Evolutionary conservation across 1,139 yeast genomes (phyloP).

Genomic region (Hansenula sp.): DNA sequence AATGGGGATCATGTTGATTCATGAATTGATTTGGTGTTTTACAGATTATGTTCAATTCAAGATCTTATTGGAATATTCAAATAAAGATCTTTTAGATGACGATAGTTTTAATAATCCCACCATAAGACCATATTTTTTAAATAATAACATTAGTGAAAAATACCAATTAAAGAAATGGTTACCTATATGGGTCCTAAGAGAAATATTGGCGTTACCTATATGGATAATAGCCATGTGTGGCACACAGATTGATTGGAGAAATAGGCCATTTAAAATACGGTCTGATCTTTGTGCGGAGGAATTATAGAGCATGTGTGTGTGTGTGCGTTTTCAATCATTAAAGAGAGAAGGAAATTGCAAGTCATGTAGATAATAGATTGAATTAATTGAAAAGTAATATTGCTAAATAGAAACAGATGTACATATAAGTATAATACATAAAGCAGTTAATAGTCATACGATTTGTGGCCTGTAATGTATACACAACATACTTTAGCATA

Average conservation of each 20-base stretch:
- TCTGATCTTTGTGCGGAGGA: constrained; percentile 78
- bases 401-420: too few relatives aligned
- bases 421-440: too few relatives aligned
- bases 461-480: too few relatives aligned
- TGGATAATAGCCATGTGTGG: constrained; percentile 84
- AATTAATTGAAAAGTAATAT: too few relatives aligned
- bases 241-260: constrained; percentile 78
- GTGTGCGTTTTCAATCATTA: too few relatives aligned
- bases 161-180: constrained; percentile 34
- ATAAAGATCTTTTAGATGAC: constrained; percentile 23
- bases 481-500: too few relatives aligned
- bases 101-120: constrained; percentile 10
- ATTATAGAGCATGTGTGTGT: constrained; percentile 16
- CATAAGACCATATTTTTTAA: constrained; percentile 18
- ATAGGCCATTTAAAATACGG: constrained; percentile 67
- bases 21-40: constrained; percentile 58
- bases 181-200: constrained; percentile 64
- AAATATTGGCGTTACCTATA: constrained; percentile 72
- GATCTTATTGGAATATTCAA: constrained; percentile 34
- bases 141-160: constrained; percentile 29
- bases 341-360: too few relatives aligned
- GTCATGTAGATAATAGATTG: too few relatives aligned
- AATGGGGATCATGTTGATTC: constrained; percentile 41
- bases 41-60: constrained; percentile 62
- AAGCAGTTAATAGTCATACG: too few relatives aligned